Evolutionary conservation across 2,329 filamentous ascomycete genomes (phyloP).

Genomic region (Trichophyton verrucosum): DNA sequence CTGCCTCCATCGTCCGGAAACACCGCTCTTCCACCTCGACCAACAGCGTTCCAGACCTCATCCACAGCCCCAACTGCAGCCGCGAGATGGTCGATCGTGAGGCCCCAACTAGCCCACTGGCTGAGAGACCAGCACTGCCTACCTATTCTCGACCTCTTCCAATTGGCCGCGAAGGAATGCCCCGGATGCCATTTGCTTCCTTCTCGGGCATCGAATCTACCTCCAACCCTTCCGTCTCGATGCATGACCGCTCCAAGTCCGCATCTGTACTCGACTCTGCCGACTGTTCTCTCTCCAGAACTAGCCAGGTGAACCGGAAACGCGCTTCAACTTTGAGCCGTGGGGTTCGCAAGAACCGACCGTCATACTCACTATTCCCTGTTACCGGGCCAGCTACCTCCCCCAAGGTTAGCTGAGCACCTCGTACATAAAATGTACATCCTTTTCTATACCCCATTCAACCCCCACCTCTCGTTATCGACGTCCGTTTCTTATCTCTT

Average conservation of each 20-base stretch:
- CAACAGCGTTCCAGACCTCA: constrained; percentile 34
- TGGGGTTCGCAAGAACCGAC: constrained; percentile 24
- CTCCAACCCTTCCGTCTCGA: constrained; percentile 14
- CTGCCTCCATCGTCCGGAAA: constrained; percentile 36
- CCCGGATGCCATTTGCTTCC: constrained; percentile 14
- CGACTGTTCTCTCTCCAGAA: constrained; percentile 12
- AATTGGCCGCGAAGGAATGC: neutral
- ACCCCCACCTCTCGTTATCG: neutral
- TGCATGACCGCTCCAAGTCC: constrained; percentile 28
- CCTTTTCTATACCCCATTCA: neutral
- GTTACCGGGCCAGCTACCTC: constrained; percentile 16
- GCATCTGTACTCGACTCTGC: constrained; percentile 23
- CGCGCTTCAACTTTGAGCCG: constrained; percentile 18
- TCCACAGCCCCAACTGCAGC: constrained; percentile 31
- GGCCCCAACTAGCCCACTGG: constrained; percentile 4
- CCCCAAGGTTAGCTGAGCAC: neutral
- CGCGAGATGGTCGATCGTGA: constrained; percentile 23
- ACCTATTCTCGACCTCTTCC: constrained; percentile 15
- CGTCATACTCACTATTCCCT: constrained; percentile 36
- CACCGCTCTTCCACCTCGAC: constrained; percentile 37
- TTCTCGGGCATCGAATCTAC: constrained; percentile 25
- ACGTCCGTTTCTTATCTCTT: neutral
- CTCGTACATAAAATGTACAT: neutral
- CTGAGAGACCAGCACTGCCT: constrained; percentile 5
- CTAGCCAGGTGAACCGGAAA: constrained; percentile 11